A percentile compares a stretch with the other conserved stretches of the same genome.
Conservation (phyloP, 768 basidiomycete genomes). For the Tylopilus intermedius region DNA sequence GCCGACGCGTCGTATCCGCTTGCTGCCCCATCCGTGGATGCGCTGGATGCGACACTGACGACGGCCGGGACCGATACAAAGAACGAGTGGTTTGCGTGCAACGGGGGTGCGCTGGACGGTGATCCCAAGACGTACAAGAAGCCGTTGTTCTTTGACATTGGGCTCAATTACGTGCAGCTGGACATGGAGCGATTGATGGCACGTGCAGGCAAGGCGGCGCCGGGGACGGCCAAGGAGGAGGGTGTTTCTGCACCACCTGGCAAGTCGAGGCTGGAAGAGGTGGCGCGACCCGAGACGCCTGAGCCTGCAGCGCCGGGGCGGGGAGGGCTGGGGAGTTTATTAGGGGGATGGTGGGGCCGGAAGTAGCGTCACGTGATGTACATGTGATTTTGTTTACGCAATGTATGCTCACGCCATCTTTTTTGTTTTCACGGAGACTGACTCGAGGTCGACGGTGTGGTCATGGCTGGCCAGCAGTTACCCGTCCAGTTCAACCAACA, state of each 20-base stretch:
- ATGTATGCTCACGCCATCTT: slow-evolving; percentile 21
- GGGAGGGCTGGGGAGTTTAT: slow-evolving; percentile 58
- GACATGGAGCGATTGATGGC: slow-evolving; percentile 75
- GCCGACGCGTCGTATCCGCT: slow-evolving; percentile 52
- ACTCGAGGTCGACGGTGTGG: background rate
- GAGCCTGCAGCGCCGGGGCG: slow-evolving; percentile 41
- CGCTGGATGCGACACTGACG: slow-evolving; percentile 49
- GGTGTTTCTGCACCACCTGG: slow-evolving; percentile 23
- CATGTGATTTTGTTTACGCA: slow-evolving; percentile 14
- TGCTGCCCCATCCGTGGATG: slow-evolving; percentile 35
- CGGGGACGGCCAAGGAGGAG: slow-evolving; percentile 15
- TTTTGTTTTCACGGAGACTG: slow-evolving; percentile 11
- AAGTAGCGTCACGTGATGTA: slow-evolving; percentile 15
- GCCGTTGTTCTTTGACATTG: slow-evolving; percentile 90
- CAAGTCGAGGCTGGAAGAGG: slow-evolving; percentile 56
- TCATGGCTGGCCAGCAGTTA: slow-evolving; percentile 24
- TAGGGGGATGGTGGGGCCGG: slow-evolving; percentile 82
- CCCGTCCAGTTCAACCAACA: slow-evolving; percentile 24
- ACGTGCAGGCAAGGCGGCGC: slow-evolving; percentile 57
- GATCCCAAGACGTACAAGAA: slow-evolving; percentile 61
- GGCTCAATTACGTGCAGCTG: slow-evolving; percentile 84
- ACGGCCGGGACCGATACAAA: slow-evolving; percentile 51
- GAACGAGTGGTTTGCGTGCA: slow-evolving; percentile 73
- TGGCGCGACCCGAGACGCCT: slow-evolving; percentile 41
- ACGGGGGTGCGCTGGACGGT: slow-evolving; percentile 54